Evolutionary conservation across 2,329 filamentous ascomycete species (phyloP).

Genomic region (Cladophialophora bantiana): DNA sequence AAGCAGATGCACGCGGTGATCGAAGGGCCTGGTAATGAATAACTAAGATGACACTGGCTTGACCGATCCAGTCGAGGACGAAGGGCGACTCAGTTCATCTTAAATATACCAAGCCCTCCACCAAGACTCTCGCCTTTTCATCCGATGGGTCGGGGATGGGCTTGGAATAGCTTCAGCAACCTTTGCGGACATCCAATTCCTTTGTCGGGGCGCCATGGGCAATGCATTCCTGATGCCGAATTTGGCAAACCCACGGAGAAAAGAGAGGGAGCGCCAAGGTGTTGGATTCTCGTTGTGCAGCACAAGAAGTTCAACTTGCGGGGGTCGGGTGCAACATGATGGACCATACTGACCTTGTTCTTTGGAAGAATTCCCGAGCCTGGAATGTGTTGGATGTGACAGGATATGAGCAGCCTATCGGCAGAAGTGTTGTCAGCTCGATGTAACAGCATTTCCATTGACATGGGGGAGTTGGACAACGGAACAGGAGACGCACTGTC

Average conservation of each 20-base stretch:
- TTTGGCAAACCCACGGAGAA: slow-evolving; percentile 16
- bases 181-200: slow-evolving; percentile 8
- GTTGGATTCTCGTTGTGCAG: slow-evolving; percentile 19
- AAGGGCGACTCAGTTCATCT: slow-evolving; percentile 1
- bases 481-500: not conserved
- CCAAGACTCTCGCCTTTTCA: not conserved
- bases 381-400: not conserved
- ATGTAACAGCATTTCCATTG: slow-evolving; percentile 12
- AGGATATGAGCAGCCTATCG: not conserved
- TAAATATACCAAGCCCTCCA: slow-evolving; percentile 8
- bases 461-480: not conserved
- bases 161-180: slow-evolving; percentile 20
- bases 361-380: not conserved
- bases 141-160: slow-evolving; percentile 7
- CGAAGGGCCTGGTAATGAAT: not conserved
- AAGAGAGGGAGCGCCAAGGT: slow-evolving; percentile 6
- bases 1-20: not conserved
- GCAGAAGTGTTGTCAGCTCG: slow-evolving; percentile 4
- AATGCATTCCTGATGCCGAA: not conserved
- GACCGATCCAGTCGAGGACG: not conserved
- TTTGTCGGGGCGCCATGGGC: slow-evolving; percentile 7
- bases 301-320: slow-evolving; percentile 3
- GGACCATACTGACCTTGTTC: not conserved
- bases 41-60: slow-evolving; percentile 1
- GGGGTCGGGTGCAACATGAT: slow-evolving; percentile 20